Conservation (phyloP, 2,329 filamentous ascomycete genomes). For the Beauveria varroae region DNA sequence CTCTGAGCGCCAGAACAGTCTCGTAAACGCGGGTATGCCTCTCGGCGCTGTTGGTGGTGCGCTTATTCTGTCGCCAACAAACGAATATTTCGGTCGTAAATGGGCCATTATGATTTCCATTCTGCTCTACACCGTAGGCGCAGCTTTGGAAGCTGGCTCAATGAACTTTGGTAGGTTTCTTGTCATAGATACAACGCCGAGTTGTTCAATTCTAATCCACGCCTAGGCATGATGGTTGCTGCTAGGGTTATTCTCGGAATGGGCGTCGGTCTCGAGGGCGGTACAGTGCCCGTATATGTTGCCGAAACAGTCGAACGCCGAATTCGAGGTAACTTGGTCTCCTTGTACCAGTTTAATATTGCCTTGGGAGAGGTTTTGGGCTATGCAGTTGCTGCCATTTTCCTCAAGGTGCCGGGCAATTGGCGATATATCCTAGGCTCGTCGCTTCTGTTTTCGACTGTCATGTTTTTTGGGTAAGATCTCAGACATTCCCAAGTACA, state of each 20-base stretch:
- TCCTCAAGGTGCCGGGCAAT: conserved; percentile 59
- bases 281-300: conserved; percentile 68
- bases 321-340: conserved; percentile 64
- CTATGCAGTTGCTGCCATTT: conserved; percentile 66
- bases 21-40: conserved; percentile 65
- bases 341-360: conserved; percentile 69
- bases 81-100: conserved; percentile 60
- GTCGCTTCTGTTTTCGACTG: conserved; percentile 57
- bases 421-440: conserved; percentile 70
- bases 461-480: conserved; percentile 29
- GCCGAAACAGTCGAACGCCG: conserved; percentile 62
- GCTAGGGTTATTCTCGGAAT: conserved; percentile 61
- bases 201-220: background rate
- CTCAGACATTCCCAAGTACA: conserved; percentile 33
- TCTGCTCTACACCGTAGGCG: conserved; percentile 63
- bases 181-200: background rate
- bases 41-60: conserved; percentile 65
- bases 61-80: conserved; percentile 56
- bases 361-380: conserved; percentile 67
- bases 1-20: conserved; percentile 47
- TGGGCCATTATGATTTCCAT: conserved; percentile 64
- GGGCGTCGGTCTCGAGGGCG: conserved; percentile 65
- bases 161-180: conserved; percentile 49
- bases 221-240: conserved; percentile 57
- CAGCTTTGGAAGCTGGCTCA: conserved; percentile 58